A percentile compares a stretch with the other conserved stretches of the same genome.
Conservation (phyloP, 768 basidiomycete genomes). For the Chalciporus chontae region DNA sequence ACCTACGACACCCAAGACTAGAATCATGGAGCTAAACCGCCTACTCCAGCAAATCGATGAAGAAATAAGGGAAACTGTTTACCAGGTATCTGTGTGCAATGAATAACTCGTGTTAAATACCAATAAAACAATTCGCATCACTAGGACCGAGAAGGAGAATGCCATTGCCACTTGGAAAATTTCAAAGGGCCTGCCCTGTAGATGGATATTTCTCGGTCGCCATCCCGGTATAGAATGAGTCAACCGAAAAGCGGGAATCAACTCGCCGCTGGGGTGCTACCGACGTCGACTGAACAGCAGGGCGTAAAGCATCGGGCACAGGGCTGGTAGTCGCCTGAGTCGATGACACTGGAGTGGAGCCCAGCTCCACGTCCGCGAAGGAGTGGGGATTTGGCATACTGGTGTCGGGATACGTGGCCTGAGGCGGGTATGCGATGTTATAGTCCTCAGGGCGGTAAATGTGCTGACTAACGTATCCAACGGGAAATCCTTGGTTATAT, state of each 20-base stretch:
- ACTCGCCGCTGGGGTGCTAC: constrained; percentile 6
- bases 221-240: constrained; percentile 30
- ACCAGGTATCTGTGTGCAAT: constrained; percentile 3
- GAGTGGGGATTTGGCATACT: constrained; percentile 18
- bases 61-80: background rate
- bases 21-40: constrained; percentile 1
- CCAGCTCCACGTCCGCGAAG: constrained; percentile 5
- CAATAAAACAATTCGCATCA: constrained; percentile 9
- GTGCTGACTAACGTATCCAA: constrained; percentile 15
- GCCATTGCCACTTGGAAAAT: constrained; percentile 5
- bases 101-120: constrained; percentile 19
- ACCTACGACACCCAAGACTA: constrained; percentile 3
- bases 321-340: background rate
- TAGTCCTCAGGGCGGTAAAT: constrained; percentile 22
- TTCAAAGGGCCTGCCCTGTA: constrained; percentile 18
- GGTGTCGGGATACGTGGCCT: background rate
- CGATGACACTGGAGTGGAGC: constrained; percentile 2
- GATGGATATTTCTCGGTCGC: constrained; percentile 2
- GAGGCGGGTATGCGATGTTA: constrained; percentile 28
- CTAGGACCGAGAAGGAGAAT: background rate
- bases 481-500: background rate
- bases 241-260: constrained; percentile 21
- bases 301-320: constrained; percentile 14
- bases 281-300: constrained; percentile 4
- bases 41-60: constrained; percentile 7